These are phyloP conservation scores for Blastocladiella emersonii DNA, from an alignment of 371 early-diverging fungal species.

Conservation along the genomic window DNA sequence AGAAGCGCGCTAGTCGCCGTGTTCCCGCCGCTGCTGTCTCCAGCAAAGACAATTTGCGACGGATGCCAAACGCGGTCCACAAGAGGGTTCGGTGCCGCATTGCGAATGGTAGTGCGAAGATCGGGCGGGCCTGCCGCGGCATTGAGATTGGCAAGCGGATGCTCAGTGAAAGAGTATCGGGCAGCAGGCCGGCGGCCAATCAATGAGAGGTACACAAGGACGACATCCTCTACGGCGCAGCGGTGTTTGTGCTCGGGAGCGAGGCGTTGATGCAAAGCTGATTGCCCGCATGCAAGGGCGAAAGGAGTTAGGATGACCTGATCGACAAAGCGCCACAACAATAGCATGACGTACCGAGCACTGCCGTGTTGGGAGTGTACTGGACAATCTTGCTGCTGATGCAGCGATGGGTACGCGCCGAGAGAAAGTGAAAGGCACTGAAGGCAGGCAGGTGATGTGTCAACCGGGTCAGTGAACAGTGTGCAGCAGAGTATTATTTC, in stretches of 20 bases:
- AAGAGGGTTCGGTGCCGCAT: neutral
- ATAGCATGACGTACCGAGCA: too few species aligned
- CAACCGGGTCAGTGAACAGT: too few species aligned
- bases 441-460: too few species aligned
- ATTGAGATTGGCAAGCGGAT: neutral
- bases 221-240: neutral
- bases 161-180: neutral
- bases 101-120: neutral
- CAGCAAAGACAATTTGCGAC: neutral
- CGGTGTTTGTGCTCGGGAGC: neutral
- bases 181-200: neutral
- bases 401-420: neutral
- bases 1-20: neutral
- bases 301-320: too few species aligned
- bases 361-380: neutral
- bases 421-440: slow-evolving; percentile 3
- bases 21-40: neutral
- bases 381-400: neutral
- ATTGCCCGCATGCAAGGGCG: too few species aligned
- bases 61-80: neutral
- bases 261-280: neutral
- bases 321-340: too few species aligned
- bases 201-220: neutral
- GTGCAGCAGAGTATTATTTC: too few species aligned
- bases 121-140: neutral